Percentiles rank a stretch among this genome's conserved stretches.
These are phyloP conservation scores for Dichomitus squalens DNA, from an alignment of 1,284 basidiomycete species.

Conservation along the genomic window DNA sequence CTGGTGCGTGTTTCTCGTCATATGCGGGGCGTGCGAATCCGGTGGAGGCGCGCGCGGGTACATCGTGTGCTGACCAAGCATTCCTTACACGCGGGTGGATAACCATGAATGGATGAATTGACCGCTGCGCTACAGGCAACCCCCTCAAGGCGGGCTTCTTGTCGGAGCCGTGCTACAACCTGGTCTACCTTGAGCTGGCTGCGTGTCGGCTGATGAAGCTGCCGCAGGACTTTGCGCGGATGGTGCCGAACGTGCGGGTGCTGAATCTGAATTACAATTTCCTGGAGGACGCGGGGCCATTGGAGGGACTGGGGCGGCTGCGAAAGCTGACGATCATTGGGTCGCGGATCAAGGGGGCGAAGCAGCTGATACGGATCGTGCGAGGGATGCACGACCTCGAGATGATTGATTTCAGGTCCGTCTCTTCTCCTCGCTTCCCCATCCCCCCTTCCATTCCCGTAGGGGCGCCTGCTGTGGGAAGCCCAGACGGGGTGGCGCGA, in stretches of 20 bases:
- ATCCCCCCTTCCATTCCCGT: slow-evolving; percentile 4
- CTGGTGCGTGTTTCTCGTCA: slow-evolving; percentile 59
- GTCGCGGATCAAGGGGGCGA: slow-evolving; percentile 73
- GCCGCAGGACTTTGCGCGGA: slow-evolving; percentile 64
- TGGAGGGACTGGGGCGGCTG: slow-evolving; percentile 77
- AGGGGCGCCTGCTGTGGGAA: too few species aligned
- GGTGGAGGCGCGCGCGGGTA: slow-evolving; percentile 7
- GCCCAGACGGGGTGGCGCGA: slow-evolving; percentile 7
- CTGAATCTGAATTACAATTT: slow-evolving; percentile 98
- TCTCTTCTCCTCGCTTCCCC: slow-evolving; percentile 12
- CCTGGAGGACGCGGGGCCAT: slow-evolving; percentile 66
- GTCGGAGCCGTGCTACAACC: slow-evolving; percentile 76
- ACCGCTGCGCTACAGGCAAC: slow-evolving; percentile 41
- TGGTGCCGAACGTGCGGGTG: slow-evolving; percentile 87
- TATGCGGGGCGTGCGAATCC: neutral
- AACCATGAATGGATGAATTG: slow-evolving; percentile 13
- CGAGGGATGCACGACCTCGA: slow-evolving; percentile 77
- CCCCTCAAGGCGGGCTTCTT: slow-evolving; percentile 49
- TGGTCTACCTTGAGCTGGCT: slow-evolving; percentile 93
- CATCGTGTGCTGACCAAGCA: slow-evolving; percentile 21
- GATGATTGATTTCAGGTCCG: slow-evolving; percentile 89
- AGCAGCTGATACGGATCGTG: slow-evolving; percentile 71
- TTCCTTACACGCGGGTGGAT: slow-evolving; percentile 9
- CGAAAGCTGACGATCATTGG: slow-evolving; percentile 87
- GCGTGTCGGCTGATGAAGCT: slow-evolving; percentile 84